phyloP scores from a whole-genome alignment of 2,329 filamentous ascomycete species.

The Beauveria asiatica region DNA sequence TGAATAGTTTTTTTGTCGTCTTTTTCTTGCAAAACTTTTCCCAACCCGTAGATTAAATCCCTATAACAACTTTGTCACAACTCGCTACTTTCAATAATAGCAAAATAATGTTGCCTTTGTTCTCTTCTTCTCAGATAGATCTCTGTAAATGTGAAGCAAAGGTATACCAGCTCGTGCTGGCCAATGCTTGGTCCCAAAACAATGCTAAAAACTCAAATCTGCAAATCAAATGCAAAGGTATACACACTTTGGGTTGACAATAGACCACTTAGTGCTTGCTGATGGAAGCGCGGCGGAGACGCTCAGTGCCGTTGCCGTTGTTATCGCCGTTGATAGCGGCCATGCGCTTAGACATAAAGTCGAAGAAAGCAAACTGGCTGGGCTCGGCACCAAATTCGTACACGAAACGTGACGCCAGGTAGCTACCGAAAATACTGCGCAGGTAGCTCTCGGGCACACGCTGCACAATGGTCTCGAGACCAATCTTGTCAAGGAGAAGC shows the following conservation, averaged over 20 bases:
- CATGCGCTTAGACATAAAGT: conserved; percentile 70
- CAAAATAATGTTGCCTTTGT: neutral
- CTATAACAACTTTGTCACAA: neutral
- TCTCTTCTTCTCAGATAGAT: neutral
- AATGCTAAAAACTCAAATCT: conserved; percentile 2
- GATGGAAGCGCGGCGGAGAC: conserved; percentile 20
- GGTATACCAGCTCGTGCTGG: neutral
- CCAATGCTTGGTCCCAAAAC: neutral
- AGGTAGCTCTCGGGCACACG: conserved; percentile 89
- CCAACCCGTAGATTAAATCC: neutral
- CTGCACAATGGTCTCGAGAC: conserved; percentile 75
- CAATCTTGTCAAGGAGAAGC: conserved; percentile 79
- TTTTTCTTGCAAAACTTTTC: conserved; percentile 1
- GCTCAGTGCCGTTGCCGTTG: conserved; percentile 18
- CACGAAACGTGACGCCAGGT: conserved; percentile 89
- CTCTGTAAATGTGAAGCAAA: neutral
- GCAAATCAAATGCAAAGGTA: neutral
- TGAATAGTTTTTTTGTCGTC: neutral
- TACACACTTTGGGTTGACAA: neutral
- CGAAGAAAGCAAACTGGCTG: conserved; percentile 96
- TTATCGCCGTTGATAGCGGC: conserved; percentile 29
- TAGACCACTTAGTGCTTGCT: conserved; percentile 9
- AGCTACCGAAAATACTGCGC: conserved; percentile 90
- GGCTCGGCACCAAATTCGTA: conserved; percentile 91
- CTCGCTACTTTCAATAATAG: neutral